These are phyloP conservation scores for Aquilaria yunnanensis DNA, from an alignment of 345 rosid species.

Conservation along the genomic window DNA sequence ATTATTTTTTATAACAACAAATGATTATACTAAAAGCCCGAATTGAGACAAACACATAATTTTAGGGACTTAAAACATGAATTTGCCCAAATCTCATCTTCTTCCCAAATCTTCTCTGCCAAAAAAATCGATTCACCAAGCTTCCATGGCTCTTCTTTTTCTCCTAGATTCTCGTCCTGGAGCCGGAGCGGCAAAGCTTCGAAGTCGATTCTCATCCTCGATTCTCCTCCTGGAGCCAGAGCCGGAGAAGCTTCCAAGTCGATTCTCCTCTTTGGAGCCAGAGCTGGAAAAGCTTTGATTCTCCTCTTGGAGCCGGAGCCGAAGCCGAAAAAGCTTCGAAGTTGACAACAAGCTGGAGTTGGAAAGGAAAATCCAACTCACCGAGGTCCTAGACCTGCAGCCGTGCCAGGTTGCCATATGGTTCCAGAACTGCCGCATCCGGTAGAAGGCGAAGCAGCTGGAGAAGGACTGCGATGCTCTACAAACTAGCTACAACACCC, in stretches of 20 bases:
- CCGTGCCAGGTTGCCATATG: slow-evolving; percentile 69
- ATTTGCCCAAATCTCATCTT: not conserved
- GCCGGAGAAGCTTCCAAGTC: no score
- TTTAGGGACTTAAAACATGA: not conserved
- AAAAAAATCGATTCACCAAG: not conserved
- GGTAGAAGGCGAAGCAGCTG: slow-evolving; percentile 48
- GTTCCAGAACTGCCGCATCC: slow-evolving; percentile 69
- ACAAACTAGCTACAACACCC: slow-evolving; percentile 38
- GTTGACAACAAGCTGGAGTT: slow-evolving; percentile 62
- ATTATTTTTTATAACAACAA: no score
- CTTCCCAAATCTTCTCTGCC: no score
- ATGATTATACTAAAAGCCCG: no score
- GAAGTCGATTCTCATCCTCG: no score
- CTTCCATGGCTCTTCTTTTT: no score
- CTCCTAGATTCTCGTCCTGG: no score
- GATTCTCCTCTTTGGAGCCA: no score
- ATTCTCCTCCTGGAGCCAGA: no score
- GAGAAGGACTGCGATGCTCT: slow-evolving; percentile 54
- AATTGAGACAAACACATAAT: not conserved
- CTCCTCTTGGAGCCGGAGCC: no score
- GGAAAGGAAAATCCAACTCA: slow-evolving; percentile 58
- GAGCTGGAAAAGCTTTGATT: no score
- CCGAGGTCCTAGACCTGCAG: slow-evolving; percentile 56
- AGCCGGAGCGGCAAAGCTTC: no score
- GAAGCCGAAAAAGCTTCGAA: slow-evolving; percentile 31